phyloP scores from a whole-genome alignment of 805 yeast species.

The Saccharomyces kudriavzevii region DNA sequence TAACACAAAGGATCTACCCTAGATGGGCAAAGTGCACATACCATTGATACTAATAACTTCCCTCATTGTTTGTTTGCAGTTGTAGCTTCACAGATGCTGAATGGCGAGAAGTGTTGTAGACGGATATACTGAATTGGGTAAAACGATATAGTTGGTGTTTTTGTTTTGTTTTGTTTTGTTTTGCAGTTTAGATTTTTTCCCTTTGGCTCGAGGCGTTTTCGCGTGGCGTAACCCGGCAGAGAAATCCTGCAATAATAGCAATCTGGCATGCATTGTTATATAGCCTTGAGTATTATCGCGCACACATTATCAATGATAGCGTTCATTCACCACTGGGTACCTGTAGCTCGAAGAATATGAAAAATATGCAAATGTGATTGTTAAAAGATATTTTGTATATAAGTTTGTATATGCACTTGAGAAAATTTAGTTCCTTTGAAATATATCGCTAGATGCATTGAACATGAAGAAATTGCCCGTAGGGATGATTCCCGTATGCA shows the following conservation, averaged over 20 bases:
- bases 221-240: not conserved
- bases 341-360: not conserved
- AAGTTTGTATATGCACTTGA: not conserved
- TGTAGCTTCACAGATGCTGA: not conserved
- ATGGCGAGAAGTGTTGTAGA: not conserved
- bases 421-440: not conserved
- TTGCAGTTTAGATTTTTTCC: not conserved
- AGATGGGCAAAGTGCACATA: slow-evolving; percentile 32
- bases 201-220: not conserved
- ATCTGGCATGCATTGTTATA: not conserved
- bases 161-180: slow-evolving; percentile 1
- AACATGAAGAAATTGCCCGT: not conserved
- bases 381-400: not conserved
- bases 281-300: not conserved
- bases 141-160: not conserved
- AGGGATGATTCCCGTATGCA: not conserved
- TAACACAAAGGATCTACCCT: not conserved
- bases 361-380: not conserved
- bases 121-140: not conserved
- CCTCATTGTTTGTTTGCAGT: slow-evolving; percentile 43
- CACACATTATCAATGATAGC: not conserved
- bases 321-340: not conserved
- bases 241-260: not conserved
- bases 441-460: not conserved
- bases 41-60: slow-evolving; percentile 81